Percentiles rank a stretch among this genome's conserved stretches.
Evolutionary conservation across 2,329 filamentous ascomycete species (phyloP).

Genomic region (Diplodia sapinea): DNA sequence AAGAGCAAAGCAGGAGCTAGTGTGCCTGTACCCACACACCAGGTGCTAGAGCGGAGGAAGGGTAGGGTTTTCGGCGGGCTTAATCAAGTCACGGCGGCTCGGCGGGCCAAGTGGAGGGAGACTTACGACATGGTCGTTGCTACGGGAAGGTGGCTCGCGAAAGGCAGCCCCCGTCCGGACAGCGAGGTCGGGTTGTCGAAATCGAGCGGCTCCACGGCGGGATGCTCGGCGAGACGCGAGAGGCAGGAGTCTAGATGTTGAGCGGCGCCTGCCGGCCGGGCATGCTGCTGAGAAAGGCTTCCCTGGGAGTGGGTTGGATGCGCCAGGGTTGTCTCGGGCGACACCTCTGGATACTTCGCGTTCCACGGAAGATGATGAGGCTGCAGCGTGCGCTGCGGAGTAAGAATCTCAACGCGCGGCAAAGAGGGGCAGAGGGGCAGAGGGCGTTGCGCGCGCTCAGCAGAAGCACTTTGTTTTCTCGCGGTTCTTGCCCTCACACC

Average conservation of each 20-base stretch:
- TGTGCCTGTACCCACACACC: neutral
- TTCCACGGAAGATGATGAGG: conserved; percentile 28
- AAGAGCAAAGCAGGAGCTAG: conserved; percentile 11
- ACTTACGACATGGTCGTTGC: conserved; percentile 30
- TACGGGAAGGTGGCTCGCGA: conserved; percentile 4
- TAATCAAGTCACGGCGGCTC: conserved; percentile 20
- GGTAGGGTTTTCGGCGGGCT: neutral
- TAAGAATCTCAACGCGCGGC: conserved; percentile 24
- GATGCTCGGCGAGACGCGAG: conserved; percentile 16
- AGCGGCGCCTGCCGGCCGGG: conserved; percentile 16
- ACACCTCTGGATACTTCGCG: conserved; percentile 27
- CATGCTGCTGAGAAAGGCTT: conserved; percentile 14
- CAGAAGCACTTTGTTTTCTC: conserved; percentile 7
- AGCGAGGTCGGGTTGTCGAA: conserved; percentile 4
- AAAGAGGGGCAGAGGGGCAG: conserved; percentile 9
- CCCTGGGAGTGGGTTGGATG: neutral
- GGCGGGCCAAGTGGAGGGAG: conserved; percentile 14
- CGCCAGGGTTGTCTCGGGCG: conserved; percentile 19
- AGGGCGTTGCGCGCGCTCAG: conserved; percentile 8
- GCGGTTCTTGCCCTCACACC: conserved; percentile 17
- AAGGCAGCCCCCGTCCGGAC: conserved; percentile 17
- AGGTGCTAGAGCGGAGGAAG: neutral
- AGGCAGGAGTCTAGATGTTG: conserved; percentile 21
- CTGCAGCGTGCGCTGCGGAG: conserved; percentile 28
- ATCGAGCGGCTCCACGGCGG: conserved; percentile 21